Evolutionary conservation across 2,329 filamentous ascomycete genomes (phyloP), one percentile per base, ranked within the genome.

Genomic region (Dactylonectria estremocensis): DNA sequence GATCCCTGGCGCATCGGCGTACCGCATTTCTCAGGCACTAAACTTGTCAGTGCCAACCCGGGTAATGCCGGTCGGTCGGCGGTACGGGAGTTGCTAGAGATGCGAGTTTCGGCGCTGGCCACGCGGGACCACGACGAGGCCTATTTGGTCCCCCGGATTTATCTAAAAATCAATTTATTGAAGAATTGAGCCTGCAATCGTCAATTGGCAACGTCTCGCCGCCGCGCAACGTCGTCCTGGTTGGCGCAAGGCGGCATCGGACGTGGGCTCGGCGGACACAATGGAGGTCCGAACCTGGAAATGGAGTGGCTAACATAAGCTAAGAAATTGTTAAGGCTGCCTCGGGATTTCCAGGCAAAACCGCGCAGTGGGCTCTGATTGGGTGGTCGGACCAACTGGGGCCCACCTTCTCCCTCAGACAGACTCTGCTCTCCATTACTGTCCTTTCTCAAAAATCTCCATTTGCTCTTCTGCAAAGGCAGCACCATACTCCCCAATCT

Each of bases 401-500:
- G 73, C 79, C 82, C 81, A 83, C 82, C 70, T 73, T 74, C 77
- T 78, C 78, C 79, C 80, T 83, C 80, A 81, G 74, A 76, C 79
- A 80, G 80, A 80, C 77, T 82, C 80, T 83, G 79, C 77, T 81
- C 77, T 78, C 74, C 79, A 78, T 80, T 77, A 76, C 77, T 77
- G 77, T 79, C 78, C 80, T 81, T 76, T 79, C 78, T 78, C 79
- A 77, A 83, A 84, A 83, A 82, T 77, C 81, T 83, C 80, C 81
- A 83, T 81, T 81, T 81, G 80, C 78, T 81, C 78, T 82, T 76
- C 79, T 79, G 78, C 79, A 83, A 83, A 82, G 83, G 83, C 83
- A 85, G 81, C 82, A 83, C 80, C 80, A 79, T 81, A 82, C 80
- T 81, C 73, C 82, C 83, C 82, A 83, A 88, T 87, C 87, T 88